phyloP scores from a whole-genome alignment of 371 early-diverging fungal species.

The Mortierella sp. region DNA sequence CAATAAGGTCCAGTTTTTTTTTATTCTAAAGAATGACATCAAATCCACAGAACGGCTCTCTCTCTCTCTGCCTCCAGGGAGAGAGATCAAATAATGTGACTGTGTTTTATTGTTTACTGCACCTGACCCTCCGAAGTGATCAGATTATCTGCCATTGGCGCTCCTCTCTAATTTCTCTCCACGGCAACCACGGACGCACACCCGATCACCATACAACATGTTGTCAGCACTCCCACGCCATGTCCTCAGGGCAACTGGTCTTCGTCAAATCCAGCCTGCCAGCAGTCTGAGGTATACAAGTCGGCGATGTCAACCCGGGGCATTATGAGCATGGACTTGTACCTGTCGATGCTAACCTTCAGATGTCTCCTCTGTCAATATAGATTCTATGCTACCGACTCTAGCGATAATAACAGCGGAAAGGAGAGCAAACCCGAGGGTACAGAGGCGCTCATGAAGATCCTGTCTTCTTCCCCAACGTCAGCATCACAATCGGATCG shows the following conservation, averaged over 20 bases:
- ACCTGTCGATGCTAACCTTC: not conserved
- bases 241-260: constrained; percentile 19
- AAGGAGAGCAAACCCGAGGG: constrained; percentile 17
- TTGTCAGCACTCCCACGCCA: constrained; percentile 42
- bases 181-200: not conserved
- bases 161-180: no score
- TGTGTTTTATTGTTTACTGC: no score
- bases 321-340: not conserved
- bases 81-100: no score
- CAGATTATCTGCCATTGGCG: no score
- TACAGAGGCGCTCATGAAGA: constrained; percentile 36
- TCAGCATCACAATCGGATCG: constrained; percentile 5
- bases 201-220: constrained; percentile 10
- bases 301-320: no score
- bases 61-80: no score
- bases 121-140: no score
- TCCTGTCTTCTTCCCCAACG: constrained; percentile 18
- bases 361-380: not conserved
- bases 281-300: constrained; percentile 24
- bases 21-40: no score
- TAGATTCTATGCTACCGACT: constrained; percentile 13
- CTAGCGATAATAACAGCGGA: constrained; percentile 8
- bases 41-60: no score
- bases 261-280: constrained; percentile 21
- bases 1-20: no score